Evolutionary conservation across 192 early-diverging fungal genomes (phyloP), one percentile per base, ranked within the genome.

Genomic region (Chytriomyces confervae): DNA sequence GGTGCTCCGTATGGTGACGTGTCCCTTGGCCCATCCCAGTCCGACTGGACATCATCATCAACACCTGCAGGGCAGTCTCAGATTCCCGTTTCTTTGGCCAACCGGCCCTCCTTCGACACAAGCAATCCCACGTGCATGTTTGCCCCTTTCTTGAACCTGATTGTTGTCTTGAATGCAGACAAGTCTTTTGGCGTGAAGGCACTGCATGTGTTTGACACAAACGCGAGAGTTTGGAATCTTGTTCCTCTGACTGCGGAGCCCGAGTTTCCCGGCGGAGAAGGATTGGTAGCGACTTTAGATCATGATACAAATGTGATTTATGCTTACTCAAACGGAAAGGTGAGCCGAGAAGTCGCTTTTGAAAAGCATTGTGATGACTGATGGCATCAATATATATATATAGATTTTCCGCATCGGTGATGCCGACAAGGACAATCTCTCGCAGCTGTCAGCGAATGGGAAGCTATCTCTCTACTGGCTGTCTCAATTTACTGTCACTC

Each of bases 231-330:
- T 18, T 74, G 72, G 72, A 63, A 23, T 23, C 10, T 62, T 20
- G 72, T 74, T 49, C 53, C 7, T 2, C 4, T 74, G 36, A 71
- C 69, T 24, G 60, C 43, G 43, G 45, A 27, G 20, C 16, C 53
- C 53, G 72, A 74, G n/a, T 7, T 48, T 29, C 61, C 61, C 13
- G 36, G 18, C 16, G 18, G 24, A 16, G 18, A 8, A 7, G 44
- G 44, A 5, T 27, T 47, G 7, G 61, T n/a, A 3, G 72, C 72
- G 7, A 62, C 72, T 16, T 16, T 74, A 3, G 72, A 74, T 74
- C 72, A 74, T 27, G 72, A 74, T 18, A 74, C 72, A 5, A 74
- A 74, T 46, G 72, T 74, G 51, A 62, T 74, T 74, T 74, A 74
- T 20, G 72, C 72, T 1, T 74, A 45, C 8, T 74, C 72, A 44